Evolutionary conservation across 1,139 yeast species (phyloP).

Genomic region (Kurtzmaniella quercitrusa): DNA sequence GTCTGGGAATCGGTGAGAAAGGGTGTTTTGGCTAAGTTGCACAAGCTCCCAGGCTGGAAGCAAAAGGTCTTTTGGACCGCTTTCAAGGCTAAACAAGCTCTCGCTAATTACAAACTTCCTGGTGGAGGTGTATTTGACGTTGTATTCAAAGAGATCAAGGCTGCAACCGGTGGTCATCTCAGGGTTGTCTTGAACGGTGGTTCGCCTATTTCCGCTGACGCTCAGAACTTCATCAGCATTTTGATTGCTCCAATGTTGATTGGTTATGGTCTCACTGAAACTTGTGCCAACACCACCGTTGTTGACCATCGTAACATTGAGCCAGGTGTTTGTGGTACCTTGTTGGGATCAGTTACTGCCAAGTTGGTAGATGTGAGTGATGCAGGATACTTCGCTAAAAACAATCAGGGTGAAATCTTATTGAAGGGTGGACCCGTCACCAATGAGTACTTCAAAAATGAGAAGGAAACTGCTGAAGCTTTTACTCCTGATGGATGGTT

Average conservation of each 20-base stretch:
- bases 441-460: constrained; percentile 77
- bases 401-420: constrained; percentile 90
- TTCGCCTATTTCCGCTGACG: constrained; percentile 79
- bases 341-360: constrained; percentile 78
- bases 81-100: constrained; percentile 62
- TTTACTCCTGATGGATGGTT: constrained; percentile 91
- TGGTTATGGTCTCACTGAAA: constrained; percentile 97
- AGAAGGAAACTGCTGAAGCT: constrained; percentile 73
- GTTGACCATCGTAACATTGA: constrained; percentile 63
- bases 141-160: constrained; percentile 82
- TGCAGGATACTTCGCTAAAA: constrained; percentile 86
- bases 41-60: constrained; percentile 58
- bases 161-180: constrained; percentile 92
- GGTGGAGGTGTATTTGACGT: constrained; percentile 60
- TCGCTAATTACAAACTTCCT: constrained; percentile 66
- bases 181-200: constrained; percentile 85
- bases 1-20: constrained; percentile 97
- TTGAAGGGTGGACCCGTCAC: constrained; percentile 73
- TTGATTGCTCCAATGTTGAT: constrained; percentile 84
- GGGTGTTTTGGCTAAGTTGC: constrained; percentile 79
- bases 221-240: constrained; percentile 78
- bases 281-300: constrained; percentile 83
- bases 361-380: constrained; percentile 91
- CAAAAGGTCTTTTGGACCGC: constrained; percentile 92
- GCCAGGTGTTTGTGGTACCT: constrained; percentile 74